Base-by-base conservation (phyloP, 2,329 filamentous ascomycete species). In the Pestalotiopsis sp. region DNA sequence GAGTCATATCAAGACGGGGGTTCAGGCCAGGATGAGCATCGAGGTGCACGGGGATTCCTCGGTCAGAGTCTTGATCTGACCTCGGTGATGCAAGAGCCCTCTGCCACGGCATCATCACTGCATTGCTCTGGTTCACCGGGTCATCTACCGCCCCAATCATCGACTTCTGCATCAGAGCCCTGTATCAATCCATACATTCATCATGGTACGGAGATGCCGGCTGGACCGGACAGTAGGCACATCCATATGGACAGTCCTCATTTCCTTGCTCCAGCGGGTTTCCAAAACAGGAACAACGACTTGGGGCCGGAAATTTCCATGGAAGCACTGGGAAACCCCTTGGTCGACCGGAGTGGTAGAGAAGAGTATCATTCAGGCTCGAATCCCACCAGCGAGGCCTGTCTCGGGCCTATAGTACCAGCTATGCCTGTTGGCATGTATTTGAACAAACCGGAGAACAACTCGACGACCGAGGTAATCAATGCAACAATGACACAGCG, bases 41-140 rank as follows among this genome's bases (percentile, higher is more conserved):
- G 69, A 64, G 64, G 74, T 68, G 69, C 75, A 64, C 74, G 75
- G 72, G 78, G 77, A 69, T 75, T 77, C 75, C 76, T 77, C 75
- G 73, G 73, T 72, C 75, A 78, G 77, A 76, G 76, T 76, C 75
- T 74, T 73, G 75, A 76, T 72, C 74, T 79, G 71, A 74, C 75
- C 67, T 75, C 77, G 70, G 68, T 69, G 67, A 71, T 52, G 45
- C 45, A 17, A 52, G 17, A 17, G 14, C 17, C 14, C 6, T 52
- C 45, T 52, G 17, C 7, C 17, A 52, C 45, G 45, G 45, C 17
- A 52, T 9, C 45, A 9, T 52, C 17, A 52, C 20, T 52, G 17
- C 45, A 9, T 52, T n/a, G 14, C 45, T 20, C 17, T 52, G 17
- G 4, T 9, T n/a, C 45, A 9, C 4, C 17, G 17, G 14, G 5